A percentile compares a stretch with the other conserved stretches of the same genome.
These are phyloP conservation scores for Aspergillus asperescens DNA, from an alignment of 495 filamentous ascomycete species.

Conservation along the genomic window DNA sequence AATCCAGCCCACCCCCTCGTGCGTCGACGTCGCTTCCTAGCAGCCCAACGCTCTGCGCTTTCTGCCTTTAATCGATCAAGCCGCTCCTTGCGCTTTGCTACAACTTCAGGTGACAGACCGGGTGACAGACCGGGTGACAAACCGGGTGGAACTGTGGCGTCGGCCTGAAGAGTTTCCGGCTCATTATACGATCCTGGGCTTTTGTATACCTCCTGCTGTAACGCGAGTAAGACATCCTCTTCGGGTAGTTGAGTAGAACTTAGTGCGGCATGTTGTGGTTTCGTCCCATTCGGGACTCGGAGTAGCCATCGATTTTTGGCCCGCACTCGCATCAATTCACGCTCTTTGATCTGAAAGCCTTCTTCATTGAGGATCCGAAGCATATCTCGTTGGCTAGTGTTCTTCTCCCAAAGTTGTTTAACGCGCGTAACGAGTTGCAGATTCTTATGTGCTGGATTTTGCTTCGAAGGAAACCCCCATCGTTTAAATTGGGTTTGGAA, in stretches of 20 bases:
- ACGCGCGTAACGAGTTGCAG: constrained; percentile 58
- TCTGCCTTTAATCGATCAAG: constrained; percentile 55
- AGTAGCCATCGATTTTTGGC: constrained; percentile 60
- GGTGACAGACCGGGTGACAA: constrained; percentile 40
- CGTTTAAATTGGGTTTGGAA: constrained; percentile 69
- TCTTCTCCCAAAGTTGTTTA: constrained; percentile 71
- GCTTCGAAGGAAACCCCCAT: constrained; percentile 74
- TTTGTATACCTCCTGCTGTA: constrained; percentile 43
- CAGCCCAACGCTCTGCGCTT: constrained; percentile 57
- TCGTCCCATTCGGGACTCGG: constrained; percentile 54
- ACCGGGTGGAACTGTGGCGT: constrained; percentile 16
- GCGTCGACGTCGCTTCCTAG: constrained; percentile 65
- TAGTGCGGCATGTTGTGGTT: constrained; percentile 29
- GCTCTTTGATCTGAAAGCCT: constrained; percentile 65
- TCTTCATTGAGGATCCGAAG: constrained; percentile 61
- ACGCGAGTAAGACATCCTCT: constrained; percentile 37
- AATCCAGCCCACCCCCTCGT: constrained; percentile 67
- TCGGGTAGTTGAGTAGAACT: constrained; percentile 25
- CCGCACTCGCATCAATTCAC: constrained; percentile 62
- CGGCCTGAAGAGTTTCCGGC: constrained; percentile 17
- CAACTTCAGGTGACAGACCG: constrained; percentile 50
- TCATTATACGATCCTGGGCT: constrained; percentile 27
- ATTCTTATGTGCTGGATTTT: constrained; percentile 64
- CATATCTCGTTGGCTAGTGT: constrained; percentile 66
- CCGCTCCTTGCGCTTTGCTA: constrained; percentile 52